Evolutionary conservation across 1,284 basidiomycete genomes (phyloP).

Genomic region (Phellopilus nigrolimitatus): DNA sequence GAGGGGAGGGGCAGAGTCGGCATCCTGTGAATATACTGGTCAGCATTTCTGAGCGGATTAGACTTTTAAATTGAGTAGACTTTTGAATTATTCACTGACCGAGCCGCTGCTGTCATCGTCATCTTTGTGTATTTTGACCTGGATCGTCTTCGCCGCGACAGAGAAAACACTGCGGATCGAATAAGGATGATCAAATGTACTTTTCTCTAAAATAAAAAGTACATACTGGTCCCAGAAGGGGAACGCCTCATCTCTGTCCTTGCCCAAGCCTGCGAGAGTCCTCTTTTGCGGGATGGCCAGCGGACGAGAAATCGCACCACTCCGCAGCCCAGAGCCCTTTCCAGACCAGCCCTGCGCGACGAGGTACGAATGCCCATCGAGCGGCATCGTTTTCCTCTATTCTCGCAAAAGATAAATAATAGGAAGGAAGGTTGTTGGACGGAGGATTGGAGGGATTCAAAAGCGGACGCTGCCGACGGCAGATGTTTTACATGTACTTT

Average conservation of each 20-base stretch:
- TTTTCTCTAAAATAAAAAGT: constrained; percentile 8
- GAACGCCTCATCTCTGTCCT: constrained; percentile 88
- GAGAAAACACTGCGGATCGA: constrained; percentile 61
- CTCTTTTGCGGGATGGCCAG: constrained; percentile 81
- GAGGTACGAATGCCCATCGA: constrained; percentile 77
- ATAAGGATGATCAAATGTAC: constrained; percentile 2
- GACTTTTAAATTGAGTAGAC: neutral
- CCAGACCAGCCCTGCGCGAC: constrained; percentile 85
- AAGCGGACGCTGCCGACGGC: too few species aligned
- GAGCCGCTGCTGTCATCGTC: constrained; percentile 39
- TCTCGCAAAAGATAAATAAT: too few species aligned
- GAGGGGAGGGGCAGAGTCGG: constrained; percentile 25
- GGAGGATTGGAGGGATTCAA: neutral
- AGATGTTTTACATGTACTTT: neutral
- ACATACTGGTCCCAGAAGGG: constrained; percentile 96
- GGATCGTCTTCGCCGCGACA: constrained; percentile 72
- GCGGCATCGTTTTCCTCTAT: constrained; percentile 52
- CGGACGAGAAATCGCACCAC: constrained; percentile 65
- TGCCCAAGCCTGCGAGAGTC: constrained; percentile 78
- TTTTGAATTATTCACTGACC: constrained; percentile 4
- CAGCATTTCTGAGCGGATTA: neutral
- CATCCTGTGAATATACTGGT: constrained; percentile 26
- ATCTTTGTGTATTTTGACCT: constrained; percentile 56
- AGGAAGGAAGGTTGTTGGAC: too few species aligned
- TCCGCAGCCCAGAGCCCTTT: constrained; percentile 70